Percentiles rank a stretch among this genome's conserved stretches.
These are phyloP conservation scores for Dunaliella primolecta DNA, from an alignment of 139 green algal species.

Conservation along the genomic window DNA sequence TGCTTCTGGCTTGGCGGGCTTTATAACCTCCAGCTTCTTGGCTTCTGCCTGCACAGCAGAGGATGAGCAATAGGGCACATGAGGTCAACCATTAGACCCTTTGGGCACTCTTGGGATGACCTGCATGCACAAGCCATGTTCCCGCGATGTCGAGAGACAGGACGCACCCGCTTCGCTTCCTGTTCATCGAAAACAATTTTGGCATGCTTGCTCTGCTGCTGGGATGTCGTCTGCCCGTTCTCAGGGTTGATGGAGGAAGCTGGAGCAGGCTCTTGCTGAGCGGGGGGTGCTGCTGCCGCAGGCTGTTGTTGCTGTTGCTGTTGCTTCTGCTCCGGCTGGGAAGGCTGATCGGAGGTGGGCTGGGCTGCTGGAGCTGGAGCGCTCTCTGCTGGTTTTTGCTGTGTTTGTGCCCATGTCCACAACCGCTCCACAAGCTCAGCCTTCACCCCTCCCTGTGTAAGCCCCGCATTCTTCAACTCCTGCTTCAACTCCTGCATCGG, in stretches of 20 bases:
- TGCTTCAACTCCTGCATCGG: background rate
- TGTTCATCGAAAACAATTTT: background rate
- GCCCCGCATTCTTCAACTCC: background rate
- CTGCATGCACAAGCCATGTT: too few species aligned
- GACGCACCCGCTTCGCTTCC: background rate
- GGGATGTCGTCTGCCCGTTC: background rate
- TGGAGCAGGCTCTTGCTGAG: background rate
- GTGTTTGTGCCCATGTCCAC: background rate
- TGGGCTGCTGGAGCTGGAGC: background rate
- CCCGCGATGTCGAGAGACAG: too few species aligned
- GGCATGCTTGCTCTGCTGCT: background rate
- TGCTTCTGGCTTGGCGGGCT: background rate
- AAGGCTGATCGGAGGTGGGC: background rate
- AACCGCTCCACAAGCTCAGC: background rate
- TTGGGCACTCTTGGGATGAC: too few species aligned
- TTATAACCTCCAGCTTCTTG: background rate
- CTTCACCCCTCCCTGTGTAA: background rate
- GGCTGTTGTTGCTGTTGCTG: background rate
- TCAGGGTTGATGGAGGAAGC: background rate
- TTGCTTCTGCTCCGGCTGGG: background rate
- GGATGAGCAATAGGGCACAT: too few species aligned
- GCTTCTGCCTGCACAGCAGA: background rate
- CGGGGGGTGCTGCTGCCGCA: too few species aligned
- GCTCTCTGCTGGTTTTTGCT: background rate
- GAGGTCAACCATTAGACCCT: too few species aligned